Base-by-base conservation (phyloP, 2,329 filamentous ascomycete genomes). In the Fusarium lateritium region DNA sequence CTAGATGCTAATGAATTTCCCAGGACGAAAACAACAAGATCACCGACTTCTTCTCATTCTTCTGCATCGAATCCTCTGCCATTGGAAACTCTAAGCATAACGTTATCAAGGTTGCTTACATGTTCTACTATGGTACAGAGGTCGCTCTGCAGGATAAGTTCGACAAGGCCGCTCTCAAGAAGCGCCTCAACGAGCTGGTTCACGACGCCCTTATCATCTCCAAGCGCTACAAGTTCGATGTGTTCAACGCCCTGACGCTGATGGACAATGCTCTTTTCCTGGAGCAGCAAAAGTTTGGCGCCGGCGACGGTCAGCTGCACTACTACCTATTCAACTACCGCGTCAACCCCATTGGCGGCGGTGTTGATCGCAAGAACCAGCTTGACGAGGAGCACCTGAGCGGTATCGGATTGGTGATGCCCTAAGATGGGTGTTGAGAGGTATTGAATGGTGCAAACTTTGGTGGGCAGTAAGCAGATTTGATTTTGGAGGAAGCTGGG, bases 281-380 rank as follows among this genome's bases (percentile, higher is more conserved):
- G 7, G 91, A 95, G 77, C 87, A 98, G 72, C 93, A 98, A 77
- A 97, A 97, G 80, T 99, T 98, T 75, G 96, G 95, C 44, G 91
- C 92, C 7, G 96, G 96, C 33, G 96, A 99, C 78, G 96, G 96
- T 46, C 94, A 96, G 79, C 85, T 99, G 73, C 94, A 99, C 80
- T 99, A 94, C 82, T 99, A 99, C 80, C 85, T 99, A 33, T 99
- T 97, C 86, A 99, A 99, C 82, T 99, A 98, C 84, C 90, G 94
- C 59, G 93, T 94, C 14, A 90, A 92, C 63, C 89, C 91, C n/a
- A 92, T 99, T 75, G 83, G 89, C 1, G 94, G 96, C 49, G 96
- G 96, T 22, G 90, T 98, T 43, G 90, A 98, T 78, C 86, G 87
- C 75, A 89, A 87, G 76, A 97, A 97, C 77, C 83, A 89, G 73